Evolutionary conservation across 148 eudicot species (phyloP).

Genomic region (Beta vulgaris): DNA sequence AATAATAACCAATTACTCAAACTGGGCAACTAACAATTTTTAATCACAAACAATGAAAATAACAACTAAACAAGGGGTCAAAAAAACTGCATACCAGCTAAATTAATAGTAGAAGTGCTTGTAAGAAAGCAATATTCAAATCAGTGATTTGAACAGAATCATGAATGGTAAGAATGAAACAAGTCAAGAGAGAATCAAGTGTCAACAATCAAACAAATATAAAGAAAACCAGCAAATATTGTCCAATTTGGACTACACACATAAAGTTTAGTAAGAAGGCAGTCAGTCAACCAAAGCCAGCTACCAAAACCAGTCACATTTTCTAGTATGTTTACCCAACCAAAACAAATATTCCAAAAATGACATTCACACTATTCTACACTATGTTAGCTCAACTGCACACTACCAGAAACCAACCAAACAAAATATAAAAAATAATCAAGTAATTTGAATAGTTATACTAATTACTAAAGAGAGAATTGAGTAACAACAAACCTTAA

Average conservation of each 20-base stretch:
- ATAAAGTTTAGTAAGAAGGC: neutral
- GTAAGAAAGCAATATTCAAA: neutral
- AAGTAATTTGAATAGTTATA: neutral
- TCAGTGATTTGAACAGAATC: neutral
- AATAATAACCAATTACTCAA: no score
- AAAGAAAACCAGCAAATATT: neutral
- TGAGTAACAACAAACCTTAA: neutral
- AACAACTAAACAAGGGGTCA: neutral
- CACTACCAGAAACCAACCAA: conserved; percentile 3
- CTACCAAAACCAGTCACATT: conserved; percentile 28
- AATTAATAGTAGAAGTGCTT: neutral
- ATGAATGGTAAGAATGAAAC: neutral
- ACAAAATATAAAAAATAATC: neutral
- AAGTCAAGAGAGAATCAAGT: conserved; percentile 4
- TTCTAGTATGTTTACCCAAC: conserved; percentile 9
- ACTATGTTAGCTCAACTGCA: conserved; percentile 34
- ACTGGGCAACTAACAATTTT: neutral
- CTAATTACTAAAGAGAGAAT: neutral
- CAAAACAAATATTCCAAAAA: neutral
- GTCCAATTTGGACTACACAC: conserved; percentile 19
- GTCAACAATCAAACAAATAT: conserved; percentile 11
- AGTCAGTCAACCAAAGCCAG: conserved; percentile 26
- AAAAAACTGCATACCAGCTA: neutral
- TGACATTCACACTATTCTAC: conserved; percentile 12
- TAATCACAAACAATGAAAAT: neutral